These are phyloP conservation scores for Phytophthora pluvialis DNA, from an alignment of 352 stramenopile species.

Conservation along the genomic window DNA sequence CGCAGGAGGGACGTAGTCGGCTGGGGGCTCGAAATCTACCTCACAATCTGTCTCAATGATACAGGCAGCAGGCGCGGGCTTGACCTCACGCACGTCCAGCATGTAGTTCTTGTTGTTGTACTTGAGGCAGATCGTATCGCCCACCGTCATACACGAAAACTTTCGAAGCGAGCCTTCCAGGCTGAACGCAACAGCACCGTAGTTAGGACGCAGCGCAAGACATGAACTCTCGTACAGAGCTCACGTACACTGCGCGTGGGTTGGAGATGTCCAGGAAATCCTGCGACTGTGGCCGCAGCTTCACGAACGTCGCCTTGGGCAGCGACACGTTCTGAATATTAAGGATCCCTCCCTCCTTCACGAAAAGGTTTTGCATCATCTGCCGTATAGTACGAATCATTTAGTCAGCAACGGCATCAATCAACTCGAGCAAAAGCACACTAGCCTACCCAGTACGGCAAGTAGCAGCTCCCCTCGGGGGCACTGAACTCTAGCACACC, in stretches of 20 bases:
- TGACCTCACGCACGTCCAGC: slow-evolving; percentile 97
- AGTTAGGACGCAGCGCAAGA: slow-evolving; percentile 5
- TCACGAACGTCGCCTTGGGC: slow-evolving; percentile 98
- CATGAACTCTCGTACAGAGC: neutral
- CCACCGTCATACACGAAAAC: slow-evolving; percentile 98
- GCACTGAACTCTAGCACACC: slow-evolving; percentile 99
- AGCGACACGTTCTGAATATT: slow-evolving; percentile 96
- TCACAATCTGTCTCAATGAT: slow-evolving; percentile 99
- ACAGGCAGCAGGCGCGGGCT: slow-evolving; percentile 95
- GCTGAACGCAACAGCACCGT: slow-evolving; percentile 33
- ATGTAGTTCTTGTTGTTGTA: slow-evolving; percentile 99
- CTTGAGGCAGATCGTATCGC: slow-evolving; percentile 98
- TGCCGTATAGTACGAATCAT: slow-evolving; percentile 21
- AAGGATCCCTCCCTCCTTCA: slow-evolving; percentile 93
- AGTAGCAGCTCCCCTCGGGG: slow-evolving; percentile 97
- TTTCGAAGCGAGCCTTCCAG: slow-evolving; percentile 84
- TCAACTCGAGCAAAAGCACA: neutral
- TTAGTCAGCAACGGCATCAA: neutral
- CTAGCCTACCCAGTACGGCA: slow-evolving; percentile 96
- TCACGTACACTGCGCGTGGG: slow-evolving; percentile 95
- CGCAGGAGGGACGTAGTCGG: slow-evolving; percentile 75
- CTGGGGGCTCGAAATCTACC: slow-evolving; percentile 98
- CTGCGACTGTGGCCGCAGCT: slow-evolving; percentile 97
- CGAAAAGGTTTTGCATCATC: slow-evolving; percentile 99
- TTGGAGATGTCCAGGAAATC: slow-evolving; percentile 99